Percentiles rank a stretch among this genome's conserved stretches.
phyloP scores from a whole-genome alignment of 352 stramenopile species.

The Phytophthora cryptogea region DNA sequence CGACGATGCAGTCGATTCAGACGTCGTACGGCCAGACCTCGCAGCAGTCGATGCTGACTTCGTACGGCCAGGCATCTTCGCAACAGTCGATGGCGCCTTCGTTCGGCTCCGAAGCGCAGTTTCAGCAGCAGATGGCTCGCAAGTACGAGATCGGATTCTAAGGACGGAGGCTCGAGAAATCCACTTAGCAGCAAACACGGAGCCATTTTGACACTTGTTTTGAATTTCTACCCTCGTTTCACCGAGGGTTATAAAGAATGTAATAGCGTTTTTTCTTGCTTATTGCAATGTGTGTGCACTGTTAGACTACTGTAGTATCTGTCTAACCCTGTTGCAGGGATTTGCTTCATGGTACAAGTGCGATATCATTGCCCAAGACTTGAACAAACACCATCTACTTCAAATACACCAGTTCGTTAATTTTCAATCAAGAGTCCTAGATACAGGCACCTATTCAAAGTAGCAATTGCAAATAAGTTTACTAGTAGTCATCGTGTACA shows the following conservation, averaged over 20 bases:
- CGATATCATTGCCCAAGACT: too few species aligned
- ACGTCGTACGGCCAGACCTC: slow-evolving; percentile 14
- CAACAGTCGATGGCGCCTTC: slow-evolving; percentile 23
- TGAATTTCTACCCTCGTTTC: slow-evolving; percentile 1
- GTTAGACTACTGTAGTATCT: too few species aligned
- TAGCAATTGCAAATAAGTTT: slow-evolving; percentile 36
- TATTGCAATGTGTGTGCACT: neutral
- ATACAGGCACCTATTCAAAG: slow-evolving; percentile 20
- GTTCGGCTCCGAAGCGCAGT: slow-evolving; percentile 15
- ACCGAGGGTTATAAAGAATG: slow-evolving; percentile 12
- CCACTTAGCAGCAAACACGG: slow-evolving; percentile 3
- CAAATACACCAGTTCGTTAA: too few species aligned
- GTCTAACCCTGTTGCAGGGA: too few species aligned
- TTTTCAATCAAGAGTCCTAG: slow-evolving; percentile 26
- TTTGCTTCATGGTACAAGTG: too few species aligned
- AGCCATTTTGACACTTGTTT: slow-evolving; percentile 17
- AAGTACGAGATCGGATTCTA: slow-evolving; percentile 30
- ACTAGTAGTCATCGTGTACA: slow-evolving; percentile 16
- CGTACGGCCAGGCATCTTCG: slow-evolving; percentile 17
- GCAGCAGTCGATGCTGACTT: neutral
- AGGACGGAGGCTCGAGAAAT: neutral
- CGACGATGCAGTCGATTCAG: slow-evolving; percentile 14
- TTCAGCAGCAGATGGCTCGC: slow-evolving; percentile 18
- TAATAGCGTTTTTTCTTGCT: slow-evolving; percentile 1
- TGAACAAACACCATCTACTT: too few species aligned